Conservation (phyloP, 169 alveolate genomes). For the Plasmodium reichenowi region DNA sequence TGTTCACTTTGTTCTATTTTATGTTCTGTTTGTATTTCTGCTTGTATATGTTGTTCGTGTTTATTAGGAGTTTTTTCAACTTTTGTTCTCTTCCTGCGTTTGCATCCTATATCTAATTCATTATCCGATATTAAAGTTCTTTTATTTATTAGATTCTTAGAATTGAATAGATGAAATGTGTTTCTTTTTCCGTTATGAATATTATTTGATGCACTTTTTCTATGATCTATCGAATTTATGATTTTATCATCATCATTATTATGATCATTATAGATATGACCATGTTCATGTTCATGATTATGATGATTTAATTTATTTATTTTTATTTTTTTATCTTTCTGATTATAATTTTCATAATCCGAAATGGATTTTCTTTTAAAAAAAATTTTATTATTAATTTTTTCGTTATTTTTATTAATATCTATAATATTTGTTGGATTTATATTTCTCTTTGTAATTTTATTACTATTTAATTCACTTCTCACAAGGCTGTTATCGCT, state of each 20-base stretch:
- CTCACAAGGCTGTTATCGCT: slow-evolving; percentile 17
- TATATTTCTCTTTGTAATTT: background rate
- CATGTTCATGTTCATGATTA: too few species aligned
- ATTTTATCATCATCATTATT: background rate
- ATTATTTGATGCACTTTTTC: slow-evolving; percentile 4
- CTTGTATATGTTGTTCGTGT: too few species aligned
- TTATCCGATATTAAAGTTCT: slow-evolving; percentile 21
- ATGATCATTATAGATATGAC: background rate
- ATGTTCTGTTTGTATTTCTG: too few species aligned
- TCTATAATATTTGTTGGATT: background rate
- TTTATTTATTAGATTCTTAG: background rate
- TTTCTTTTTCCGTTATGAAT: background rate
- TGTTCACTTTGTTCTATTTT: too few species aligned
- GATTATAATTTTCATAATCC: slow-evolving; percentile 51
- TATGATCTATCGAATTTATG: background rate
- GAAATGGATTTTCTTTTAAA: slow-evolving; percentile 66
- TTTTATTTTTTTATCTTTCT: slow-evolving; percentile 1
- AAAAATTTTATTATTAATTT: slow-evolving; percentile 1
- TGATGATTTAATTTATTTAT: background rate
- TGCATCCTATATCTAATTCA: slow-evolving; percentile 16
- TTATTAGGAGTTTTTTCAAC: too few species aligned
- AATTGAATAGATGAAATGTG: background rate
- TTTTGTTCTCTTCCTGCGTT: slow-evolving; percentile 7
- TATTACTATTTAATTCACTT: background rate
- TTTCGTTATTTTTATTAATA: background rate